These are phyloP conservation scores for Phytophthora pinifolia DNA, from an alignment of 352 stramenopile genomes.

Conservation along the genomic window DNA sequence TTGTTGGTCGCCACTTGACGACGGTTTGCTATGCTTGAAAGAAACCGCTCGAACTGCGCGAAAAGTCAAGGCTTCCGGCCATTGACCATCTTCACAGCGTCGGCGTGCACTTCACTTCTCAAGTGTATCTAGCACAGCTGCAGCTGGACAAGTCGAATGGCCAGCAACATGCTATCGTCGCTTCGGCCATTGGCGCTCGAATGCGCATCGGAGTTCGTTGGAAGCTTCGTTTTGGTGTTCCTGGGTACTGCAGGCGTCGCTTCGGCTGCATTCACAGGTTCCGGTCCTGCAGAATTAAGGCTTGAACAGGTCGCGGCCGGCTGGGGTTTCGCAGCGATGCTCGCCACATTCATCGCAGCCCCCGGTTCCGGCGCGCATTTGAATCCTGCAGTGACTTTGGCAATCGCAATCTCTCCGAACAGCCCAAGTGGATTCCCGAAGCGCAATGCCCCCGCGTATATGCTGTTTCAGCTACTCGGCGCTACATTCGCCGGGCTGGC, in stretches of 20 bases:
- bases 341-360: constrained; percentile 52
- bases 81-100: constrained; percentile 17
- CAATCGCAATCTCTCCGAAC: constrained; percentile 41
- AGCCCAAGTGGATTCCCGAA: constrained; percentile 30
- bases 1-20: constrained; percentile 22
- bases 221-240: constrained; percentile 44
- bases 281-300: constrained; percentile 7
- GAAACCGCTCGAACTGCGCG: constrained; percentile 21
- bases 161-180: constrained; percentile 15
- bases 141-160: constrained; percentile 6
- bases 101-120: constrained; percentile 12
- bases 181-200: constrained; percentile 30
- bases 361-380: constrained; percentile 62
- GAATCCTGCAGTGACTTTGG: constrained; percentile 66
- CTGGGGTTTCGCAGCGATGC: constrained; percentile 46
- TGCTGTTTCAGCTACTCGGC: constrained; percentile 55
- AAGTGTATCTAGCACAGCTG: constrained; percentile 1
- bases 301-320: constrained; percentile 23
- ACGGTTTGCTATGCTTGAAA: constrained; percentile 19
- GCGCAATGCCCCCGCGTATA: constrained; percentile 58
- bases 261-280: constrained; percentile 16
- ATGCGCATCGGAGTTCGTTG: constrained; percentile 42
- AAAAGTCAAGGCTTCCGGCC: constrained; percentile 8
- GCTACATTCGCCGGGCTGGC: constrained; percentile 42
- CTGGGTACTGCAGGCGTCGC: constrained; percentile 33